These are phyloP conservation scores for Sarocladium kiliense DNA, from an alignment of 2,329 filamentous ascomycete genomes.

Conservation along the genomic window DNA sequence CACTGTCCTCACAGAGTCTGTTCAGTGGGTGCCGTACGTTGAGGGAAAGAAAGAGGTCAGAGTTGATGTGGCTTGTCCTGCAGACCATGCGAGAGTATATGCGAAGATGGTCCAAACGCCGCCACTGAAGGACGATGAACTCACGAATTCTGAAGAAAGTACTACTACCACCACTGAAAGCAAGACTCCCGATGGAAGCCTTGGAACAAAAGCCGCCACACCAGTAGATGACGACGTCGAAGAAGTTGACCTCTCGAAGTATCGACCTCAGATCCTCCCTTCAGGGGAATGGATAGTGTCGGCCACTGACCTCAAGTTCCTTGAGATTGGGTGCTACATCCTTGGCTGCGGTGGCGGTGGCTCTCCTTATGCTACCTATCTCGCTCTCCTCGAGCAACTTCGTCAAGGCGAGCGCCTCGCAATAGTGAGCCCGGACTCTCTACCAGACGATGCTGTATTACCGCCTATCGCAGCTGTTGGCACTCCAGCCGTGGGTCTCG, in stretches of 20 bases:
- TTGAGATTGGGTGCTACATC: slow-evolving; percentile 19
- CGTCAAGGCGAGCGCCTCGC: neutral
- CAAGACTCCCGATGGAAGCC: no score
- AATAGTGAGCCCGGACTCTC: neutral
- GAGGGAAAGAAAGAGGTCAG: neutral
- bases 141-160: no score
- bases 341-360: slow-evolving; percentile 20
- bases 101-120: neutral
- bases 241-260: neutral
- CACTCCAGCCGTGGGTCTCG: neutral
- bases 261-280: slow-evolving; percentile 9
- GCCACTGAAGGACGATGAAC: neutral
- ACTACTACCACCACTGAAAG: no score
- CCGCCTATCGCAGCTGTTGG: neutral
- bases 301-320: slow-evolving; percentile 17
- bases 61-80: neutral
- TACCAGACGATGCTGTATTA: neutral
- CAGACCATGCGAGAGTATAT: neutral
- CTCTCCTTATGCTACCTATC: neutral
- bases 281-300: slow-evolving; percentile 16
- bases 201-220: neutral
- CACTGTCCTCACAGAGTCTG: slow-evolving; percentile 11
- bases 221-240: neutral
- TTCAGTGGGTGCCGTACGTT: slow-evolving; percentile 3
- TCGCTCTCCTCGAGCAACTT: neutral